These are phyloP conservation scores for Cytospora piceicola DNA, from an alignment of 2,329 filamentous ascomycete species.

Conservation along the genomic window DNA sequence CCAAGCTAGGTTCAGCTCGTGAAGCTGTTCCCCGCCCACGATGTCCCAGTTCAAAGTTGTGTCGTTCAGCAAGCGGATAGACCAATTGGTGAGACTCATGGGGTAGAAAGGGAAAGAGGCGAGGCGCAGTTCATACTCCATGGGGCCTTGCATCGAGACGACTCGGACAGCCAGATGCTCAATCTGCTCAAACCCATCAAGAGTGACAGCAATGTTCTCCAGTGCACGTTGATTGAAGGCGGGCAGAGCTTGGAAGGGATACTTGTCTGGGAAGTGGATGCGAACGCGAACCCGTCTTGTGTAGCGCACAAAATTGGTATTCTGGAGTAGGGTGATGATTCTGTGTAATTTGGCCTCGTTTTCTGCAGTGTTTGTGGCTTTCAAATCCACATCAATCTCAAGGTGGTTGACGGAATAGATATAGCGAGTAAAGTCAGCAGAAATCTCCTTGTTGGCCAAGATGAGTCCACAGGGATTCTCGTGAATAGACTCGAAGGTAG, in stretches of 20 bases:
- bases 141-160: slow-evolving; percentile 22
- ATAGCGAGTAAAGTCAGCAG: slow-evolving; percentile 27
- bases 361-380: slow-evolving; percentile 12
- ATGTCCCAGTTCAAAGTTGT: slow-evolving; percentile 14
- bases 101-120: slow-evolving; percentile 29
- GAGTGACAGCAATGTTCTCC: slow-evolving; percentile 14
- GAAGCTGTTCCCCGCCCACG: background rate
- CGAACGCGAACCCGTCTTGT: slow-evolving; percentile 23
- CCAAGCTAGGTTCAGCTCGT: slow-evolving; percentile 23
- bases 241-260: slow-evolving; percentile 24
- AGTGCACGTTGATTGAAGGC: slow-evolving; percentile 24
- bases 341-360: slow-evolving; percentile 15
- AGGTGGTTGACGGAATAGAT: slow-evolving; percentile 26
- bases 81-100: slow-evolving; percentile 26
- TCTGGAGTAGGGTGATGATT: slow-evolving; percentile 9
- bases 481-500: background rate
- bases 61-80: slow-evolving; percentile 22
- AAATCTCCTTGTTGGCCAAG: slow-evolving; percentile 27
- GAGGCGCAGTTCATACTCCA: slow-evolving; percentile 26
- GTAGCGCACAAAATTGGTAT: slow-evolving; percentile 24
- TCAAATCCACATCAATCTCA: slow-evolving; percentile 27
- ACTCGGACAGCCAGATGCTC: slow-evolving; percentile 12
- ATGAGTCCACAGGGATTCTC: slow-evolving; percentile 13
- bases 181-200: slow-evolving; percentile 23
- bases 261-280: slow-evolving; percentile 29